Evolutionary conservation across 257 asterid species (phyloP).

Genomic region (Cynanchum wilfordii): DNA sequence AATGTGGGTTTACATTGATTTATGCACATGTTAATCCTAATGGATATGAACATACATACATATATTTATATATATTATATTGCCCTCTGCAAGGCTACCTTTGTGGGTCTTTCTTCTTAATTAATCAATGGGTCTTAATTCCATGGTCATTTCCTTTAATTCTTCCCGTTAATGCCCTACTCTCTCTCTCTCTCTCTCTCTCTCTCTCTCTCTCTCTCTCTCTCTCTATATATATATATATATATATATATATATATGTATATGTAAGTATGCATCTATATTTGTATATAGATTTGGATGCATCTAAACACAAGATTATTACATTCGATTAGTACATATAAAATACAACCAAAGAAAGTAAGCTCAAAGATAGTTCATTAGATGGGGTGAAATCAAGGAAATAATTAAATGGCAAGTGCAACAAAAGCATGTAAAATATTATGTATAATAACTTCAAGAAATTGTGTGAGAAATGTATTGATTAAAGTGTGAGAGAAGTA

Average conservation of each 20-base stretch:
- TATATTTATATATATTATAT: neutral
- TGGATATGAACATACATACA: neutral
- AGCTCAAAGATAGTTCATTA: neutral
- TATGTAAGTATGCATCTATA: no score
- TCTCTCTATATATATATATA: no score
- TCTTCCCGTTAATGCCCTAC: neutral
- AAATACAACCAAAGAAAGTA: neutral
- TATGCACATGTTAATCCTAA: conserved; percentile 34
- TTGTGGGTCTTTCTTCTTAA: neutral
- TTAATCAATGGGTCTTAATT: neutral
- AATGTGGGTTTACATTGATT: conserved; percentile 57
- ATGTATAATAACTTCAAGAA: no score
- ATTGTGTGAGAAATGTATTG: no score
- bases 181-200: no score
- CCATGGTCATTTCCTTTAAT: neutral
- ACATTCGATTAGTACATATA: no score
- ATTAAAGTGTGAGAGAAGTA: no score
- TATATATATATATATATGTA: no score
- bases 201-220: no score
- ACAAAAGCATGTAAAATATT: neutral
- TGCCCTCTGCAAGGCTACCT: neutral
- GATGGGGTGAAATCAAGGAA: neutral
- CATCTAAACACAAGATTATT: no score
- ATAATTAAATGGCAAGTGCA: neutral
- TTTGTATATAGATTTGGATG: no score